These are phyloP conservation scores for Krasilnikovozyma curviuscula DNA, from an alignment of 768 basidiomycete species.

Conservation along the genomic window DNA sequence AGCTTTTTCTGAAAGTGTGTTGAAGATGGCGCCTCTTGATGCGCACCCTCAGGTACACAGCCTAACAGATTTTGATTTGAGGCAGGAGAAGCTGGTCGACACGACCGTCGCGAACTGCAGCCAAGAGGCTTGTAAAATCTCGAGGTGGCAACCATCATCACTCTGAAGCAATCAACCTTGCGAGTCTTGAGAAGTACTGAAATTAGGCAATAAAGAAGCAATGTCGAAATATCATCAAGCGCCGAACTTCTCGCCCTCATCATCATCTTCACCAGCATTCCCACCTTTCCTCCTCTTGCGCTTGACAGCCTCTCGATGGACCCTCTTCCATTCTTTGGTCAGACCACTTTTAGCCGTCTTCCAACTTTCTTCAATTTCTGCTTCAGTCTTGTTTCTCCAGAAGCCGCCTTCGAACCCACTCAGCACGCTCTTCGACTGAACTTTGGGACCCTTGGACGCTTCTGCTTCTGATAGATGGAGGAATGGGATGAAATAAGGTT, in stretches of 20 bases:
- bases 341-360: neutral
- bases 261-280: conserved; percentile 1
- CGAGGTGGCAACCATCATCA: too few relatives aligned
- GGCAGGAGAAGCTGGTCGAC: too few relatives aligned
- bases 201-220: too few relatives aligned
- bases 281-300: conserved; percentile 10
- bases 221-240: too few relatives aligned
- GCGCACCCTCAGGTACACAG: too few relatives aligned
- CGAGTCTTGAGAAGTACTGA: too few relatives aligned
- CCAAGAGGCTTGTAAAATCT: too few relatives aligned
- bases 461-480: conserved; percentile 9
- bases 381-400: neutral
- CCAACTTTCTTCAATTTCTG: neutral
- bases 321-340: conserved; percentile 16
- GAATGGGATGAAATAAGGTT: conserved; percentile 11
- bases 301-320: conserved; percentile 27
- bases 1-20: too few relatives aligned
- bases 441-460: conserved; percentile 9
- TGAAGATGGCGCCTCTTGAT: too few relatives aligned
- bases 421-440: conserved; percentile 1
- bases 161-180: too few relatives aligned
- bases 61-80: too few relatives aligned
- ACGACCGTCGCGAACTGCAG: too few relatives aligned
- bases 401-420: conserved; percentile 1
- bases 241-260: conserved; percentile 4